Evolutionary conservation across 2,329 filamentous ascomycete species (phyloP), one percentile per base, ranked within the genome.

Genomic region (Aspergillus melleus): DNA sequence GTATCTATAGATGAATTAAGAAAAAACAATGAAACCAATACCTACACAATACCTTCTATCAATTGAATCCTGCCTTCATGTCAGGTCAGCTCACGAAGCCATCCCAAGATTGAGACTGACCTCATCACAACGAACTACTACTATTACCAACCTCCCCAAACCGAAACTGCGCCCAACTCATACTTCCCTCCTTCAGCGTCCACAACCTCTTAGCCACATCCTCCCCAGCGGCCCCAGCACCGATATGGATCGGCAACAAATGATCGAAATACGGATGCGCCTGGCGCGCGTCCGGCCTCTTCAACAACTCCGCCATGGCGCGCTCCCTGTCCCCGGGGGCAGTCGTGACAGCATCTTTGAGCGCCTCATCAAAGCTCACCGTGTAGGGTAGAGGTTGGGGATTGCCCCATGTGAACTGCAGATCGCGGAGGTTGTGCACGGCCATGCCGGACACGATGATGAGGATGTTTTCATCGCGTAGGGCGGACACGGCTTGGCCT

Each of bases 381-480:
- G 83, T 76, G 67, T 88, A 88, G 11, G 86, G 83, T 66, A 86
- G 62, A 0, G 84, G 82, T 10, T 66, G 67, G 11, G 78, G 74
- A 50, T 79, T 74, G 8, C 78, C 80, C 64, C 79, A 77, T 14
- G 76, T 72, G 66, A 79, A 77, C 19, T 76, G 76, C 66, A 85
- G 54, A 63, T 90, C 85, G 1, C 84, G 80, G 39, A 90, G 77
- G 65, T 90, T 90, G 67, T 90, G 88, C 22, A 90, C 89, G 0
- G 88, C 88, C 88, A 92, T 91, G 11, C 90, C 90, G 0, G 88
- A 88, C 24, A 84, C 85, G 50, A 92, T 84, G 60, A 92, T 86
- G 52, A 89, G 80, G 54, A 91, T 81, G 19, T 85, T 85, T 56
- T 90, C 83, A 16, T 90, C 86, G 16, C 90, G 84, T 1, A 92